Evolutionary conservation across 2,329 filamentous ascomycete genomes (phyloP), one percentile per base, ranked within the genome.

Genomic region (Aspergillus aculeatus): DNA sequence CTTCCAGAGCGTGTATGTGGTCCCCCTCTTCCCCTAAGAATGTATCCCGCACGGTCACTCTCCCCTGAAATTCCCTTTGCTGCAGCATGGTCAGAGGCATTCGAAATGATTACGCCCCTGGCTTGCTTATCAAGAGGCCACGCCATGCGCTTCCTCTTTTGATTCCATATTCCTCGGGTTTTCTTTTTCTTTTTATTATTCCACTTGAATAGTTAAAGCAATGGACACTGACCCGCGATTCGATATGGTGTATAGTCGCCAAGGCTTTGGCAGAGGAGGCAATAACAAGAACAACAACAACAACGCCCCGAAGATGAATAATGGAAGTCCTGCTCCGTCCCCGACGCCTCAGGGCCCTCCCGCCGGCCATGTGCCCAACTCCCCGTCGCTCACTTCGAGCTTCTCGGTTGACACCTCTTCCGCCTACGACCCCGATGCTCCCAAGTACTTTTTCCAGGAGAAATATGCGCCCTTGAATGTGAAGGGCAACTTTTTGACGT

Each of bases 401-500:
- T 64, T 73, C 38, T 71, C 70, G 50, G 58, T 74, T 38, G 77
- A 79, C 55, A 75, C 70, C 63, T 66, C 72, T 62, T 65, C 68
- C 57, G 66, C 64, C 44, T 77, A 77, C 63, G 75, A 77, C 35
- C 75, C 79, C 58, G 73, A 76, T 65, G 69, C 75, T n/a, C 74
- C 77, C 35, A 82, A 81, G 65, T 81, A 80, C 66, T 82, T 81
- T 66, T 80, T 82, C 64, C 77, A 80, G 65, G 80, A 82, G 70
- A 81, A 80, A 68, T 81, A 81, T 61, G 88, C 90, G 57, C 90
- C 89, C 73, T 87, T 96, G 71, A 96, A 96, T 66, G 93, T 97
- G 71, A 96, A 94, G 81, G 94, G 94, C 61, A 98, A 97, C 80
- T 97, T 98, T 74, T 92, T 96, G 89, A 97, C 94, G 11, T 80